These are phyloP conservation scores for Cystoisospora suis DNA, from an alignment of 169 alveolate species.

Conservation along the genomic window DNA sequence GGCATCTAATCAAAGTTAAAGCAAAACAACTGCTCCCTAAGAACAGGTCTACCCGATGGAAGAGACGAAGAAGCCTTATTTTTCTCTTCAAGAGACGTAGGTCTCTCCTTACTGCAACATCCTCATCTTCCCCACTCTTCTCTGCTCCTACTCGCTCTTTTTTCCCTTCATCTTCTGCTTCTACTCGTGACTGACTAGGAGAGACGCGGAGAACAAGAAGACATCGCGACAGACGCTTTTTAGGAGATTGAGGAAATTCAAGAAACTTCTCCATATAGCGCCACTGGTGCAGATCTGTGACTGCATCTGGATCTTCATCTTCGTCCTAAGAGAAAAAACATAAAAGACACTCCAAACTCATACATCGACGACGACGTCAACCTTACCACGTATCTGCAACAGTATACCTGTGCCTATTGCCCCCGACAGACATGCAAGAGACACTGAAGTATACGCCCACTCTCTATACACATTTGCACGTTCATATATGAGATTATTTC, in stretches of 20 bases:
- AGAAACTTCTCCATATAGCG: not conserved
- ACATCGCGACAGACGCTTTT: not conserved
- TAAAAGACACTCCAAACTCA: too few species aligned
- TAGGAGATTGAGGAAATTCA: too few species aligned
- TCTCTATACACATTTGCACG: too few species aligned
- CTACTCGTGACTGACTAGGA: too few species aligned
- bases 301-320: not conserved
- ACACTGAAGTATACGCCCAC: too few species aligned
- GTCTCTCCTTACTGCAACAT: not conserved
- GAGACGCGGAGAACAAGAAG: not conserved
- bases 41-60: not conserved
- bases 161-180: not conserved
- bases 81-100: not conserved
- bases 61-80: not conserved
- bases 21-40: constrained; percentile 3
- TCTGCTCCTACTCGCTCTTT: not conserved
- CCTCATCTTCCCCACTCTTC: not conserved
- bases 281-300: not conserved
- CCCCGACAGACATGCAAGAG: too few species aligned
- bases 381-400: too few species aligned
- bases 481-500: too few species aligned
- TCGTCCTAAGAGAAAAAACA: too few species aligned
- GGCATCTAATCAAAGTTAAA: not conserved
- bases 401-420: too few species aligned
- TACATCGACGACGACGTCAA: too few species aligned